Percentiles rank a stretch among this genome's conserved stretches.
These are phyloP conservation scores for Theobroma grandiflorum DNA, from an alignment of 441 rosid genomes.

Conservation along the genomic window DNA sequence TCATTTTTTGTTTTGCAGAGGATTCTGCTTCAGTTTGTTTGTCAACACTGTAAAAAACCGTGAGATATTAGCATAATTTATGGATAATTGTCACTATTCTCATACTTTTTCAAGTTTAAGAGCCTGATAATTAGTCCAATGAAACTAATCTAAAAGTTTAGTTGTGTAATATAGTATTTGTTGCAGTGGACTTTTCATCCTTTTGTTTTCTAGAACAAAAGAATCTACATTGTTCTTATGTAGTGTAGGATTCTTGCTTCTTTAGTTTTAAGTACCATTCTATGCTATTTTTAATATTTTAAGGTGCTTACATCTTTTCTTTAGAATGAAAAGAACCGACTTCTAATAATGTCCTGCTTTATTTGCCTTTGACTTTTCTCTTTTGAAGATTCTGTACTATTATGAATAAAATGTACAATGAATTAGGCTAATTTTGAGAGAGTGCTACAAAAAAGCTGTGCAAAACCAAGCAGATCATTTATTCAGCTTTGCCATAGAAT, in stretches of 20 bases:
- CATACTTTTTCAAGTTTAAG: background rate
- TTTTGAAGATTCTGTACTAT: too few species aligned
- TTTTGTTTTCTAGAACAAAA: constrained; percentile 56
- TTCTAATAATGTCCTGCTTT: background rate
- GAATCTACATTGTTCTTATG: constrained; percentile 59
- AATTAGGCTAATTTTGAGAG: too few species aligned
- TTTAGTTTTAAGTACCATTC: constrained; percentile 54
- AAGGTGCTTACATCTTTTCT: background rate
- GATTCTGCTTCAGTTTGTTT: too few species aligned
- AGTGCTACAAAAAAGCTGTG: too few species aligned
- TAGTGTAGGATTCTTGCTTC: constrained; percentile 66
- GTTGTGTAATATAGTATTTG: constrained; percentile 14
- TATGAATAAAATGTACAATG: too few species aligned
- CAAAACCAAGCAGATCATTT: too few species aligned
- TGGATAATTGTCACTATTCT: background rate
- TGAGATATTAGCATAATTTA: too few species aligned
- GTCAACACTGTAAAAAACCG: too few species aligned
- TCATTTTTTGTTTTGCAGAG: too few species aligned
- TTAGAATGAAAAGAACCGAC: background rate
- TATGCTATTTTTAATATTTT: background rate
- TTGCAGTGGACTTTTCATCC: constrained; percentile 70
- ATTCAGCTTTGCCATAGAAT: too few species aligned
- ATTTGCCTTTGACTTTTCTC: constrained; percentile 18
- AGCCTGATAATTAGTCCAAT: background rate
- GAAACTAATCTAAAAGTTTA: background rate